Base-by-base conservation (phyloP, 768 basidiomycete species). In the Lactifluus hygrophoroides region DNA sequence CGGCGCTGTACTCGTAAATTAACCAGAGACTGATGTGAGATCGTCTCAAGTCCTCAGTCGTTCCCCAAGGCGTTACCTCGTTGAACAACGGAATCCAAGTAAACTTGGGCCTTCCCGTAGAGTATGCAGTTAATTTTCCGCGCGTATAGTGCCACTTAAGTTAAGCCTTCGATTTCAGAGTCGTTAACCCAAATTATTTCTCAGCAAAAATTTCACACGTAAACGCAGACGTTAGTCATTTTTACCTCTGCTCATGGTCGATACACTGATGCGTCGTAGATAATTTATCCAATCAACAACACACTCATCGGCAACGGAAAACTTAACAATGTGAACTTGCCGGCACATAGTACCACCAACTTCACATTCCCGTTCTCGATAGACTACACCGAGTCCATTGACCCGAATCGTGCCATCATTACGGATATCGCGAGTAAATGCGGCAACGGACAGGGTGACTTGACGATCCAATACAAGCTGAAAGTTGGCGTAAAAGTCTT, bases 171-270 rank as follows among this genome's bases (percentile, higher is more conserved):
- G 43, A 23, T n/a, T 56, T 55, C 64, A 92, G 89, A 28, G 86
- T 91, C 54, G 73, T 74, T 67, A 93, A 93, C 66, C 90, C 90
- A 28, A 92, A 92, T 69, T 90, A 81, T 71, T 90, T 93, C 67
- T 70, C 78, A 9, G 84, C 87, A 10, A 76, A 76, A 19, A 78
- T 93, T 69, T 77, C 78, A 53, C 77, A 78, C 56, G 80, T 93
- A 62, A 74, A 78, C 44, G 85, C 84, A 4, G 70, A 84, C 40
- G 86, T 86, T 69, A 52, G 70, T 9, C 40, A 2, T 43, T 21
- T 25, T 38, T n/a, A n/a, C 53, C 42, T 66, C 40, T 8, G 3
- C 19, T 3, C 5, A 13, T 35, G 25, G 30, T 51, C 21, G 47
- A 32, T 53, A 7, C 64, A 23, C n/a, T 57, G 10, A 37, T 48